phyloP scores from a whole-genome alignment of 805 yeast genomes.

The Candida broadrunensis region DNA sequence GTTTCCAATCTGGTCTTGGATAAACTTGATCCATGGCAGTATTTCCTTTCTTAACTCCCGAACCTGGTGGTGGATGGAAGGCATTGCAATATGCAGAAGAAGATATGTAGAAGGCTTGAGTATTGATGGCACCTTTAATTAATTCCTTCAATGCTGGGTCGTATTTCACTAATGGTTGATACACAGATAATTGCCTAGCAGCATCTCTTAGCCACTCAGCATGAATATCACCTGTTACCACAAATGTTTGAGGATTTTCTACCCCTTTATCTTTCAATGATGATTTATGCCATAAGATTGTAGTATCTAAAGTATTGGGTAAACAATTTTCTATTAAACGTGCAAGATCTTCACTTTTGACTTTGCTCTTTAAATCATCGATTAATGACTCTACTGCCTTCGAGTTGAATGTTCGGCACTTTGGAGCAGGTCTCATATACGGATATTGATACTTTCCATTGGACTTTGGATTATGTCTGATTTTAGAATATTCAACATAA shows the following conservation, averaged over 20 bases:
- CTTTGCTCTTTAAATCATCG: conserved; percentile 44
- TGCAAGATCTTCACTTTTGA: conserved; percentile 64
- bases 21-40: conserved; percentile 61
- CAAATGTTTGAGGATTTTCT: conserved; percentile 55
- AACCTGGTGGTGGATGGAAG: conserved; percentile 74
- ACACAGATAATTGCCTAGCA: conserved; percentile 76
- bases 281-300: conserved; percentile 65
- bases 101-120: conserved; percentile 65
- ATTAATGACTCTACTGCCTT: conserved; percentile 60
- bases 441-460: conserved; percentile 58
- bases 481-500: conserved; percentile 58
- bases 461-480: conserved; percentile 55
- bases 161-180: conserved; percentile 55
- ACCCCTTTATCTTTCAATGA: conserved; percentile 12
- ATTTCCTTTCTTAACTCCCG: conserved; percentile 46
- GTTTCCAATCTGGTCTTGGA: conserved; percentile 68
- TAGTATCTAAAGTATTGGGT: conserved; percentile 87
- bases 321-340: conserved; percentile 76
- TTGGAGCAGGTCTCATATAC: conserved; percentile 68
- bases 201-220: conserved; percentile 94
- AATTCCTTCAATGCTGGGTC: conserved; percentile 51
- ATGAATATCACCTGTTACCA: conserved; percentile 89
- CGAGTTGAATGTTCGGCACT: conserved; percentile 74
- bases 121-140: conserved; percentile 74
- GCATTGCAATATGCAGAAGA: conserved; percentile 85